Evolutionary conservation across 306 rosid species (phyloP), one percentile per base, ranked within the genome.

Genomic region (Prunus davidiana): DNA sequence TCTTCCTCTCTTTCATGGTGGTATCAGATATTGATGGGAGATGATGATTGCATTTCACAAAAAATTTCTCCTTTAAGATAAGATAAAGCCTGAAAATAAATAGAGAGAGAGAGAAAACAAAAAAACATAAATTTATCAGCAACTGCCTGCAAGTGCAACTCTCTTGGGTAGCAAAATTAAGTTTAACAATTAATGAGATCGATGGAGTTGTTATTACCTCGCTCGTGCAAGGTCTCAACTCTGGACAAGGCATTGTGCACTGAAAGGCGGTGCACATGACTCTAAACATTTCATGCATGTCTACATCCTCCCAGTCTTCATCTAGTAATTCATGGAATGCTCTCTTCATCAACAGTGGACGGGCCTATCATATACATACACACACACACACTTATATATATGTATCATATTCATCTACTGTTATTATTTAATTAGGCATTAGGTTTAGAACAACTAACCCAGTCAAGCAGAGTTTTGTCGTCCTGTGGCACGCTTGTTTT

Each of bases 291-390:
- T 68, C 85, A 27, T 72, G 82, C 51, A 74, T 18, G 72, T 77
- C 69, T 19, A 60, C 24, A 43, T 72, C 82, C 69, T 77, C 66
- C 7, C 38, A 32, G 38, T 43, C 78, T 28, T 67, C 78, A 13
- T 67, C 76, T 25, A 82, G 16, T 65, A 82, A 54, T 32, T 72
- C 45, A 15, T 74, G 85, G 67, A 73, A 73, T 61, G 73, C 79
- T 52, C 85, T 5, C 12, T 43, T 14, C 55, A 18, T 14, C 75
- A 82, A 25, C 52, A 77, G 52, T 22, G 85, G 85, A 49, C 72
- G 79, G 27, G 85, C 85, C 79, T 73, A 45, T 1, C 43, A 38
- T 38, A 38, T 38, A 38, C 10, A 46, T 41, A 19, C 43, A 45
- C 52, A 2, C n/a, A 57, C 14, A 55, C 2, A 12, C 0, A 27